Percentiles rank a stretch among this genome's conserved stretches.
These are phyloP conservation scores for Calophaca sinica DNA, from an alignment of 306 rosid genomes.

Conservation along the genomic window DNA sequence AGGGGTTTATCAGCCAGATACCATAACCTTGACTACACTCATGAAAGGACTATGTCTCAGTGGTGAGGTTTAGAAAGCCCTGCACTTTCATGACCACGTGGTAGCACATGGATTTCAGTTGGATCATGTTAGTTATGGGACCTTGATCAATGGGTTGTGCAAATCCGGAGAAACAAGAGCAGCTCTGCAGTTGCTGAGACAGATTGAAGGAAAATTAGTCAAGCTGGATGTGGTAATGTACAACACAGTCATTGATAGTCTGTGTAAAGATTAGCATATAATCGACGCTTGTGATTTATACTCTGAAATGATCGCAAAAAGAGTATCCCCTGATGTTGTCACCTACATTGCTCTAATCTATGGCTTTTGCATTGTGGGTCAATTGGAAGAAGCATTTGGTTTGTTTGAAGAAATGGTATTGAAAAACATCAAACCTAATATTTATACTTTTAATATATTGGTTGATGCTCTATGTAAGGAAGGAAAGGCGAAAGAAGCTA, in stretches of 20 bases:
- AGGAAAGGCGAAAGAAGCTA: conserved; percentile 20
- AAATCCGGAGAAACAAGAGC: not conserved
- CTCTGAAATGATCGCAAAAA: not conserved
- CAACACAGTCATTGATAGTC: not conserved
- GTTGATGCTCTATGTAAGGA: conserved; percentile 34
- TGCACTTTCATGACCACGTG: not conserved
- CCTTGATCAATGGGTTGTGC: not conserved
- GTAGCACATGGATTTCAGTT: not conserved
- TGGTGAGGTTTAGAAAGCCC: not conserved
- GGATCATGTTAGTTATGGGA: not conserved
- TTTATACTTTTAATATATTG: not conserved
- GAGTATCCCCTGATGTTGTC: not conserved
- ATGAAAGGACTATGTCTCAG: not conserved
- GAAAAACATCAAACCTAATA: not conserved
- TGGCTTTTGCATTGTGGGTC: not conserved
- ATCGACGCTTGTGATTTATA: not conserved
- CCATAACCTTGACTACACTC: not conserved
- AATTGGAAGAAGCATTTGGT: not conserved
- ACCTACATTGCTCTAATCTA: not conserved
- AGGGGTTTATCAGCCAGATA: not conserved
- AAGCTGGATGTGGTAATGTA: not conserved
- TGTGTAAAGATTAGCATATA: not conserved
- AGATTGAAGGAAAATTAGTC: not conserved
- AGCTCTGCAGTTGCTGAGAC: not conserved
- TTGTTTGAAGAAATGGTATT: not conserved